Conservation (phyloP, 2,329 filamentous ascomycete species). For the Fusarium beomiforme region DNA sequence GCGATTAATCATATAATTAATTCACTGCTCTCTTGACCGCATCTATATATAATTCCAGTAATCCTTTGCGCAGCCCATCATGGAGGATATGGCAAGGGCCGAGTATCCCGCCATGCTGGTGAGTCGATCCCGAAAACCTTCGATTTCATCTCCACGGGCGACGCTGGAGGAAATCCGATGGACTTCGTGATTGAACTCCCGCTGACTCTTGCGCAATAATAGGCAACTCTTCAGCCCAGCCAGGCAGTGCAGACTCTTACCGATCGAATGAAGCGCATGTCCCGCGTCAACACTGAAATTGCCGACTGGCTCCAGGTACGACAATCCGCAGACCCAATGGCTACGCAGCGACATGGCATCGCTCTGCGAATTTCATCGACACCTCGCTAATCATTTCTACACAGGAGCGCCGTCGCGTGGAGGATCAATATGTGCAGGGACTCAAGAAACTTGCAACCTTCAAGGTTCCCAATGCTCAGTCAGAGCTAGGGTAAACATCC, state of each 20-base stretch:
- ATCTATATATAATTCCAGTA: slow-evolving; percentile 29
- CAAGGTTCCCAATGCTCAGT: slow-evolving; percentile 77
- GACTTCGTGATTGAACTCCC: neutral
- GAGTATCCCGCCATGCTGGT: slow-evolving; percentile 97
- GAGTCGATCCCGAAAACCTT: slow-evolving; percentile 52
- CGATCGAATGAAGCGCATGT: slow-evolving; percentile 88
- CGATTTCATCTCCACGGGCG: neutral
- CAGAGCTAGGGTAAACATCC: slow-evolving; percentile 82
- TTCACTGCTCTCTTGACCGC: slow-evolving; percentile 1
- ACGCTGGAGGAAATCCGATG: neutral
- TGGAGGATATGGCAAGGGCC: slow-evolving; percentile 82
- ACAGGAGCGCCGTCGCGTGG: slow-evolving; percentile 90
- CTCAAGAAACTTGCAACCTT: slow-evolving; percentile 83
- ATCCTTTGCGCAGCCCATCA: slow-evolving; percentile 54
- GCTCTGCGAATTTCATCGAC: neutral
- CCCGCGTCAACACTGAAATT: slow-evolving; percentile 86
- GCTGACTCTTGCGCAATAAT: slow-evolving; percentile 34
- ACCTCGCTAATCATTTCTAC: slow-evolving; percentile 16
- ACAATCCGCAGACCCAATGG: slow-evolving; percentile 16
- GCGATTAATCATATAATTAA: slow-evolving; percentile 30
- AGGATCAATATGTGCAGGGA: slow-evolving; percentile 87
- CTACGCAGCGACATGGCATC: neutral
- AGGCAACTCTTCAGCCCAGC: slow-evolving; percentile 83
- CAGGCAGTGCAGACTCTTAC: slow-evolving; percentile 85
- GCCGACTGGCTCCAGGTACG: slow-evolving; percentile 96